Evolutionary conservation across 75 land plant species (phyloP).

Genomic region (Larix kaempferi): DNA sequence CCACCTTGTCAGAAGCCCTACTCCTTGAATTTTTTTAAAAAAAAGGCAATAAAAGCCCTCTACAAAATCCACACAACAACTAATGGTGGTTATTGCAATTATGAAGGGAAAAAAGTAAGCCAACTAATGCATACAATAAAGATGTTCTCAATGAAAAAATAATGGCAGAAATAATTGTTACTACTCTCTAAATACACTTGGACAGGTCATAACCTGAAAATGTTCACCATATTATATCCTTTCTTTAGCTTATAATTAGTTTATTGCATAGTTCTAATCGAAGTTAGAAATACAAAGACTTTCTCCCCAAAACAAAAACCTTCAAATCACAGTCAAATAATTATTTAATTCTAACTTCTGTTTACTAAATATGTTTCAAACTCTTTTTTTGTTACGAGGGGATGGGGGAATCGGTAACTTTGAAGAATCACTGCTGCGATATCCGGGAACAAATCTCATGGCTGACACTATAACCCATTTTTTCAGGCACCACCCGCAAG

Average conservation of each 20-base stretch:
- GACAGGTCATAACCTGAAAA: background rate
- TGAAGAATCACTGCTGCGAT: no score
- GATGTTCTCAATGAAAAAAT: background rate
- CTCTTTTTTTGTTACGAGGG: no score
- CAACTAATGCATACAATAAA: conserved; percentile 1
- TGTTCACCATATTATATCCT: background rate
- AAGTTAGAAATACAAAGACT: no score
- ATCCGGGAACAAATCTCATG: no score
- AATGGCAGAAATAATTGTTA: background rate
- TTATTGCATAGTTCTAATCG: background rate
- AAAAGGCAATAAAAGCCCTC: background rate
- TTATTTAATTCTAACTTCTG: no score
- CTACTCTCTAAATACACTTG: background rate
- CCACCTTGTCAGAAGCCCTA: background rate
- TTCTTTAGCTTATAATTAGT: background rate
- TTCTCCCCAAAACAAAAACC: no score
- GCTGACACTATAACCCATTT: no score
- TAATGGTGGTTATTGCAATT: background rate
- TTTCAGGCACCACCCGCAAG: no score
- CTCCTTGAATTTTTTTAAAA: background rate
- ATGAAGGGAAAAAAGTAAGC: background rate
- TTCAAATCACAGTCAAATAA: no score
- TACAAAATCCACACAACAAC: no score
- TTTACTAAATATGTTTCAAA: no score
- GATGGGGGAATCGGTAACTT: no score